Evolutionary conservation across 371 early-diverging fungal genomes (phyloP).

Genomic region (Mortierella sp.): DNA sequence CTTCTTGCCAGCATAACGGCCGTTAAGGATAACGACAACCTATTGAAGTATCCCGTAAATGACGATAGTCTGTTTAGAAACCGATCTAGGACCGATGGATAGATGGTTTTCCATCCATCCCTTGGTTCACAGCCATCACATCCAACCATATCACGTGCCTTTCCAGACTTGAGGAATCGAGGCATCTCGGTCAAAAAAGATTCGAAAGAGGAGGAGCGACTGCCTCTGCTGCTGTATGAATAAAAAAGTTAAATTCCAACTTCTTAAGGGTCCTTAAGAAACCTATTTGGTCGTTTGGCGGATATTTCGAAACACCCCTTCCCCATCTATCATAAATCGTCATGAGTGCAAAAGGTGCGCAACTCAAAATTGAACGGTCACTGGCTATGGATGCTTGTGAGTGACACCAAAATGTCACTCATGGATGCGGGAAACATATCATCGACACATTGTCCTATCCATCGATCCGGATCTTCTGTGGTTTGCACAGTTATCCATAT

Average conservation of each 20-base stretch:
- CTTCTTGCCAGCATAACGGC: conserved; percentile 99
- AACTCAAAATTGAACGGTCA: conserved; percentile 3
- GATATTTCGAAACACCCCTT: neutral
- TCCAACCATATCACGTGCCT: conserved; percentile 23
- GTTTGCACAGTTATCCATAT: neutral
- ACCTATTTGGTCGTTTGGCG: neutral
- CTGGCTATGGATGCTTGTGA: conserved; percentile 2
- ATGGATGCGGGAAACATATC: neutral
- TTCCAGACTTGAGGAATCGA: conserved; percentile 34
- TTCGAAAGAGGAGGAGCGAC: conserved; percentile 17
- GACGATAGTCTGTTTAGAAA: conserved; percentile 8
- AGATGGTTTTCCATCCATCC: conserved; percentile 15
- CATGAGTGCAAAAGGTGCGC: conserved; percentile 34
- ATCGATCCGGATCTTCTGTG: conserved; percentile 6
- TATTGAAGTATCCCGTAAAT: conserved; percentile 47
- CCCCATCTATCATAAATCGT: conserved; percentile 2
- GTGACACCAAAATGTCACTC: neutral
- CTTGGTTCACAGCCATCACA: neutral
- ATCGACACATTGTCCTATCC: conserved; percentile 3
- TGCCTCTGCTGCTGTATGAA: neutral
- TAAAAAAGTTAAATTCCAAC: neutral
- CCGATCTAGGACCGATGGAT: conserved; percentile 19
- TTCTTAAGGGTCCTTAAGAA: conserved; percentile 5
- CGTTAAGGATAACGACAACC: conserved; percentile 97
- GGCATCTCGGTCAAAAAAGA: conserved; percentile 29